A percentile compares a stretch with the other conserved stretches of the same genome.
phyloP scores from a whole-genome alignment of 176 grass and related monocot genomes.

The Chloris gayana region DNA sequence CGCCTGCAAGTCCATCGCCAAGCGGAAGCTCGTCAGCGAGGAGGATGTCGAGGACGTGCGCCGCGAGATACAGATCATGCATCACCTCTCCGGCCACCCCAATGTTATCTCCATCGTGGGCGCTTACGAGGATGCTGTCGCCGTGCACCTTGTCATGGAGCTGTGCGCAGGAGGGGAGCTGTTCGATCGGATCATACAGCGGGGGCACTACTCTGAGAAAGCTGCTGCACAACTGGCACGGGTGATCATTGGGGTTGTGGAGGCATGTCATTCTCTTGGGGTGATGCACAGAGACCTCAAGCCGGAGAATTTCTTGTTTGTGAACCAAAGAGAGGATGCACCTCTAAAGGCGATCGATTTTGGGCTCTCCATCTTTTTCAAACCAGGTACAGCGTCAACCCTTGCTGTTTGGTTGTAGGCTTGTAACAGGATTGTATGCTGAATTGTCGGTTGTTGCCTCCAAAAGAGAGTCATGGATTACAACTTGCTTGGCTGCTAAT shows the following conservation, averaged over 20 bases:
- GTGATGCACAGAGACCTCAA: conserved; percentile 73
- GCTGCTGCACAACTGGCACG: conserved; percentile 51
- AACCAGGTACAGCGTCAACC: conserved; percentile 41
- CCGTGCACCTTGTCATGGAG: conserved; percentile 98
- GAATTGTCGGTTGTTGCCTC: neutral
- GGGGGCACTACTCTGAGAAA: conserved; percentile 69
- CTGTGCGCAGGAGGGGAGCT: conserved; percentile 84
- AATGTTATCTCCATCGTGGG: conserved; percentile 59
- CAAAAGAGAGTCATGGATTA: neutral
- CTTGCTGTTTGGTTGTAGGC: neutral
- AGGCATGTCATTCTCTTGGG: conserved; percentile 61
- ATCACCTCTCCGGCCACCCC: conserved; percentile 72
- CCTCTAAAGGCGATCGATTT: conserved; percentile 63
- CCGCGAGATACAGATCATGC: conserved; percentile 88
- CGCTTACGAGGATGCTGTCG: conserved; percentile 66
- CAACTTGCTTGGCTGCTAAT: conserved; percentile 10
- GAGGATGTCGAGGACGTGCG: conserved; percentile 90
- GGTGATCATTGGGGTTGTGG: conserved; percentile 59
- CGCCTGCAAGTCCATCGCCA: conserved; percentile 85
- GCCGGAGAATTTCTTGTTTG: conserved; percentile 69
- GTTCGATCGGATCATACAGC: conserved; percentile 73
- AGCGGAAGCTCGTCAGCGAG: conserved; percentile 66
- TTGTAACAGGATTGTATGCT: neutral
- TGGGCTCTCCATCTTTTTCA: conserved; percentile 71
- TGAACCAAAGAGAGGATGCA: conserved; percentile 55